Percentiles rank a stretch among this genome's conserved stretches.
Evolutionary conservation across 2,329 filamentous ascomycete genomes (phyloP).

Genomic region (Pseudogymnoascus sp.): DNA sequence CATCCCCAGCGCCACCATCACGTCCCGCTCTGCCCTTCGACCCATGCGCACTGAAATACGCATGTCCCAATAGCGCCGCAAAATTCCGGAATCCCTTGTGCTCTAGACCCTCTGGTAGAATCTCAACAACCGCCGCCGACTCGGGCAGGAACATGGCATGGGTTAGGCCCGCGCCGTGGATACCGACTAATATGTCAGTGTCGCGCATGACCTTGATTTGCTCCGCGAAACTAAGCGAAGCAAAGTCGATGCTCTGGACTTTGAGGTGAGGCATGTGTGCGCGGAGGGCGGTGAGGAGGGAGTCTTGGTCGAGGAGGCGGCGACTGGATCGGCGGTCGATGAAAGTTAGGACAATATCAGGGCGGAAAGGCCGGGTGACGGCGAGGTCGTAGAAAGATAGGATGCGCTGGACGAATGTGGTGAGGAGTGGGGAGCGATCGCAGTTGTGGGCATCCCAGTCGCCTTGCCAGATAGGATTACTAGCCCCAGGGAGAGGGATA

Average conservation of each 20-base stretch:
- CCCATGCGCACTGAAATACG: constrained; percentile 33
- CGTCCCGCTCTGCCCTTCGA: constrained; percentile 3
- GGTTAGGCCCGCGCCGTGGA: constrained; percentile 23
- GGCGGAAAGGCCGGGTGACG: background rate
- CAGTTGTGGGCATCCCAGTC: constrained; percentile 25
- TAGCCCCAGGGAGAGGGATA: constrained; percentile 23
- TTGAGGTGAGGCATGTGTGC: constrained; percentile 12
- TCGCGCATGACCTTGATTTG: constrained; percentile 19
- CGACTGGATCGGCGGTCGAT: constrained; percentile 6
- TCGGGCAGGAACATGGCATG: constrained; percentile 32
- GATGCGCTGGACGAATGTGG: constrained; percentile 12
- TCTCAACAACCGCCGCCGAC: constrained; percentile 33
- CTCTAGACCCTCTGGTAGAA: constrained; percentile 30
- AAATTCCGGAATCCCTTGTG: constrained; percentile 36
- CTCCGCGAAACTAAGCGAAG: constrained; percentile 16
- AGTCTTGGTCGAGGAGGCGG: background rate
- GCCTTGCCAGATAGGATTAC: constrained; percentile 26
- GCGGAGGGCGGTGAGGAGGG: background rate
- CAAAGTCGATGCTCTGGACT: constrained; percentile 18
- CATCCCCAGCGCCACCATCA: background rate
- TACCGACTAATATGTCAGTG: constrained; percentile 22
- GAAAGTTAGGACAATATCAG: constrained; percentile 7
- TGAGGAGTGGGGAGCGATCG: background rate
- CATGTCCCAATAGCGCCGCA: constrained; percentile 30
- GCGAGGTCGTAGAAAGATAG: background rate